Conservation (phyloP, 2,329 filamentous ascomycete species). For the Teratosphaeria destructans region DNA sequence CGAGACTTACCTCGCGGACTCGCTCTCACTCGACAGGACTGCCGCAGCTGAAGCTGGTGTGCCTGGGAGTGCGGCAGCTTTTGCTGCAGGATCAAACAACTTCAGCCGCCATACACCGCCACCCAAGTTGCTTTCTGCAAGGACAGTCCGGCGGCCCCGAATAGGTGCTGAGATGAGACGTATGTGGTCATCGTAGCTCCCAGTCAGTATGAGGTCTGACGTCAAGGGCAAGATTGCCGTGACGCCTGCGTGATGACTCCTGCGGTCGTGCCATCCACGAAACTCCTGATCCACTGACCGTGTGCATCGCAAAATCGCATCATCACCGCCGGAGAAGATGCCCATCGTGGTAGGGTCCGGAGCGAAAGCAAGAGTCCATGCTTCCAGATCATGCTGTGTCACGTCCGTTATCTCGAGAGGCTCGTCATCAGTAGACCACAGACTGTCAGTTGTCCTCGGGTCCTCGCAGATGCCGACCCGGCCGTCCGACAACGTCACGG, state of each 20-base stretch:
- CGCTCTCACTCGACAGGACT: not conserved
- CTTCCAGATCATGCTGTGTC: constrained; percentile 49
- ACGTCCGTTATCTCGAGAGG: constrained; percentile 14
- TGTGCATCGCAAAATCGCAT: constrained; percentile 47
- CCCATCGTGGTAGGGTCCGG: constrained; percentile 24
- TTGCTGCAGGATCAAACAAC: constrained; percentile 34
- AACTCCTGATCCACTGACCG: not conserved
- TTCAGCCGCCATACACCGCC: constrained; percentile 86
- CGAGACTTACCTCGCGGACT: constrained; percentile 6
- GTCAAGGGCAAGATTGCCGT: constrained; percentile 71
- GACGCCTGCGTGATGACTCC: constrained; percentile 69
- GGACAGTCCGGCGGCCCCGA: constrained; percentile 37
- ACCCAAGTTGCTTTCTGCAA: constrained; percentile 55
- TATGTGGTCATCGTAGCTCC: constrained; percentile 82
- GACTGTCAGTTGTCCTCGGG: constrained; percentile 17
- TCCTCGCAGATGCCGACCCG: constrained; percentile 36
- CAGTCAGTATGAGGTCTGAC: constrained; percentile 60
- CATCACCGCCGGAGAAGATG: constrained; percentile 65
- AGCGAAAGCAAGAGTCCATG: constrained; percentile 61
- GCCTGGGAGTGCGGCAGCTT: not conserved
- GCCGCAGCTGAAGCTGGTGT: not conserved
- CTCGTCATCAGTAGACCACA: constrained; percentile 29
- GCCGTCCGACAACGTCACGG: constrained; percentile 61
- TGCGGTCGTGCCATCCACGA: constrained; percentile 35
- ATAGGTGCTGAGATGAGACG: constrained; percentile 48